Conservation (phyloP, 2,329 filamentous ascomycete genomes). For the Diaporthe nobilis region DNA sequence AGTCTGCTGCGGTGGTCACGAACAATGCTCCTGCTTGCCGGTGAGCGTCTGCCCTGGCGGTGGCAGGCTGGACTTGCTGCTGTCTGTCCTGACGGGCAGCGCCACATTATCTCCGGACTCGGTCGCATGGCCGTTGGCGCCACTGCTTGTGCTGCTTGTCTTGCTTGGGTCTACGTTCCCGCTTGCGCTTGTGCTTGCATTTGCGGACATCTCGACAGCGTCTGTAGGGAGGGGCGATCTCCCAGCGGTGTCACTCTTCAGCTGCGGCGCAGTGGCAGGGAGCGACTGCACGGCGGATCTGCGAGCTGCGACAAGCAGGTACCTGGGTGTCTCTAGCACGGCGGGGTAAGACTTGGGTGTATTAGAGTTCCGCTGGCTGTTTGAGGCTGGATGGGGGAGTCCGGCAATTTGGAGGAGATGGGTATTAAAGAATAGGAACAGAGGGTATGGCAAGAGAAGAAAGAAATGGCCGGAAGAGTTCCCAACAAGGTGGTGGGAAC, state of each 20-base stretch:
- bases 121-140: conserved; percentile 28
- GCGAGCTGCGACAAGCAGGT: not conserved
- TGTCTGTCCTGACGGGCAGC: conserved; percentile 45
- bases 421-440: conserved; percentile 26
- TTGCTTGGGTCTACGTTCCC: conserved; percentile 1
- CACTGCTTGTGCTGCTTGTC: conserved; percentile 17
- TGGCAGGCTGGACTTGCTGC: conserved; percentile 48
- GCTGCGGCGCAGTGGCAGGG: conserved; percentile 20
- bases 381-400: conserved; percentile 15
- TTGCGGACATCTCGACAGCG: conserved; percentile 27
- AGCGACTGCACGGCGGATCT: conserved; percentile 2
- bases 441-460: conserved; percentile 2
- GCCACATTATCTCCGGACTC: conserved; percentile 27
- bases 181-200: conserved; percentile 7
- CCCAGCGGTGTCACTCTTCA: conserved; percentile 1
- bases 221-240: not conserved
- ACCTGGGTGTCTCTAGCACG: not conserved
- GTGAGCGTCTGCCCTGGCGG: conserved; percentile 73
- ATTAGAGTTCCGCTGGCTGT: conserved; percentile 21
- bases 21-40: conserved; percentile 98
- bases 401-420: not conserved
- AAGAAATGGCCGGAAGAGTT: not conserved
- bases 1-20: conserved; percentile 49
- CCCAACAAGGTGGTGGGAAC: conserved; percentile 13
- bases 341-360: conserved; percentile 27